Percentiles rank a stretch among this genome's conserved stretches.
Evolutionary conservation across 192 early-diverging fungal species (phyloP).

Genomic region (Podila epicladia): DNA sequence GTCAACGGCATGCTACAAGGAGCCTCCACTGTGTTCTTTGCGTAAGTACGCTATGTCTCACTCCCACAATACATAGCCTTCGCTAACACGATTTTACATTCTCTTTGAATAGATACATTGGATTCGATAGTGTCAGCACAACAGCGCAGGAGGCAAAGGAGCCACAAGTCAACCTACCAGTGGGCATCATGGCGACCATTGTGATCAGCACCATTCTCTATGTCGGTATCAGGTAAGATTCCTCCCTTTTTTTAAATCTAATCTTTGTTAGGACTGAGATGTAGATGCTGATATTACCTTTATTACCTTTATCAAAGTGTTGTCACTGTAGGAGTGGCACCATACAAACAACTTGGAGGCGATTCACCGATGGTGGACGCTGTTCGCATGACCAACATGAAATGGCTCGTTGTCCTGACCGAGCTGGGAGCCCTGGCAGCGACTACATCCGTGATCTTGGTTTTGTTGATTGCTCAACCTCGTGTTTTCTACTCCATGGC

Average conservation of each 20-base stretch:
- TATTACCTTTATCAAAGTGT: constrained; percentile 37
- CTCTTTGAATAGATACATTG: constrained; percentile 66
- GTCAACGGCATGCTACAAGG: constrained; percentile 76
- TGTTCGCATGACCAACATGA: constrained; percentile 48
- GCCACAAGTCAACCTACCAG: constrained; percentile 86
- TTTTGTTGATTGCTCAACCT: constrained; percentile 81
- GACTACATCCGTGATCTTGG: constrained; percentile 83
- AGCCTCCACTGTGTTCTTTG: constrained; percentile 82
- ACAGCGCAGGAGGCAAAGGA: constrained; percentile 84
- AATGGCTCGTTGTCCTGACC: constrained; percentile 80
- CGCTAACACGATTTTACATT: neutral
- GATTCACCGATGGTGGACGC: constrained; percentile 69
- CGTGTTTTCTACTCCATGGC: constrained; percentile 92
- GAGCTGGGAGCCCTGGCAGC: constrained; percentile 82
- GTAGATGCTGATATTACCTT: neutral
- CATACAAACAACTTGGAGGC: constrained; percentile 60
- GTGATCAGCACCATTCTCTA: constrained; percentile 81
- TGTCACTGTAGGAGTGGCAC: constrained; percentile 77
- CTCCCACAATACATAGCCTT: neutral
- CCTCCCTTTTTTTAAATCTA: neutral
- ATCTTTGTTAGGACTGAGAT: neutral
- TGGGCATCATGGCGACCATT: constrained; percentile 86
- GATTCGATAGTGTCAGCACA: constrained; percentile 90
- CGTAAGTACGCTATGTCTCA: constrained; percentile 19
- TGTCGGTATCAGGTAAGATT: constrained; percentile 64